phyloP scores from a whole-genome alignment of 2,329 filamentous ascomycete species.

The Dothiorella sarmentorum region DNA sequence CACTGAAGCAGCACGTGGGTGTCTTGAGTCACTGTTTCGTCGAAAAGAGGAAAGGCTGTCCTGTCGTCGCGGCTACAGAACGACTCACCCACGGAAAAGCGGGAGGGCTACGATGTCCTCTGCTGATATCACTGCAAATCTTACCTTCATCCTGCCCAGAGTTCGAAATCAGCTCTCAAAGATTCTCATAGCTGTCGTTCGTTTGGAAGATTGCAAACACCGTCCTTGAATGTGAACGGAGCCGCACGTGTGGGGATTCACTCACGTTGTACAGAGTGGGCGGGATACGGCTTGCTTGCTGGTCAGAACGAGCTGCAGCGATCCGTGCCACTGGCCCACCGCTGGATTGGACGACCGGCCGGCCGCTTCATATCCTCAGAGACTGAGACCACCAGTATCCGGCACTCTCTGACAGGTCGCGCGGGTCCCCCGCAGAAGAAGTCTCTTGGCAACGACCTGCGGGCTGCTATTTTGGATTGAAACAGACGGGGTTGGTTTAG shows the following conservation, averaged over 20 bases:
- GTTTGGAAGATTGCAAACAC: neutral
- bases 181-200: neutral
- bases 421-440: neutral
- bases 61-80: no score
- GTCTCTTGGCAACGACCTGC: neutral
- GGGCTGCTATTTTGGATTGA: neutral
- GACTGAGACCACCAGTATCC: neutral
- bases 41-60: neutral
- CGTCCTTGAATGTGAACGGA: neutral
- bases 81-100: no score
- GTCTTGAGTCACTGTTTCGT: neutral
- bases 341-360: neutral
- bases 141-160: neutral
- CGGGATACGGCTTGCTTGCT: neutral
- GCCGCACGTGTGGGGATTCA: neutral
- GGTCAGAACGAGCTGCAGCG: neutral
- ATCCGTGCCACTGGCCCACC: neutral
- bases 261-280: neutral
- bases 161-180: neutral
- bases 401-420: slow-evolving; percentile 9
- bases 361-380: neutral
- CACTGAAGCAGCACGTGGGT: neutral
- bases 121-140: no score
- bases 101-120: no score
- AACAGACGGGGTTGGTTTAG: neutral